phyloP scores from a whole-genome alignment of 2,329 filamentous ascomycete species.

The Colletotrichum simmondsii region DNA sequence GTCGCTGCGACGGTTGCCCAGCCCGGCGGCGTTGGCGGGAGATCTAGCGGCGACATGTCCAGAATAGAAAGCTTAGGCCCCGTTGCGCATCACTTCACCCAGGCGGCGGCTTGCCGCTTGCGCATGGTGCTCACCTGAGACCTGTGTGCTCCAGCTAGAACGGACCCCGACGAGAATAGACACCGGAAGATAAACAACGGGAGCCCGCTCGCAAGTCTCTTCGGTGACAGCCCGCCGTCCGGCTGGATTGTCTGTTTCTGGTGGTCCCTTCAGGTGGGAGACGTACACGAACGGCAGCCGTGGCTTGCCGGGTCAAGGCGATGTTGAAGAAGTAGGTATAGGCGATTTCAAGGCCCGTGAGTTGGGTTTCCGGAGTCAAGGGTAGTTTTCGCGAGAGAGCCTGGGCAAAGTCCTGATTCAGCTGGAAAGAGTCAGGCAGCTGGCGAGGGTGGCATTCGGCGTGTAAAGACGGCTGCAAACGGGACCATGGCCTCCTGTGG shows the following conservation, averaged over 20 bases:
- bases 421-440: not conserved
- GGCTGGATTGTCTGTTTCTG: slow-evolving; percentile 7
- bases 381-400: not conserved
- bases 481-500: not conserved
- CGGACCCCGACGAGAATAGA: slow-evolving; percentile 3
- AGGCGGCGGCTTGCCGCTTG: slow-evolving; percentile 27
- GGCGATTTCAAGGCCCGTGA: not conserved
- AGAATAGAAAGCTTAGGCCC: slow-evolving; percentile 9
- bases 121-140: slow-evolving; percentile 31
- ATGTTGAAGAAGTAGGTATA: not conserved
- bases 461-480: not conserved
- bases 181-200: slow-evolving; percentile 6
- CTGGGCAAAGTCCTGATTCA: not conserved
- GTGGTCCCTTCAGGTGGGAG: slow-evolving; percentile 11
- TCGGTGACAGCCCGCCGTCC: slow-evolving; percentile 26
- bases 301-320: slow-evolving; percentile 5
- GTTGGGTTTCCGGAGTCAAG: not conserved
- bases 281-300: not conserved
- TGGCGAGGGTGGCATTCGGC: not conserved
- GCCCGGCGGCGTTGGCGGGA: slow-evolving; percentile 1
- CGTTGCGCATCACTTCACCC: not conserved
- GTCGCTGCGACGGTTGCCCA: slow-evolving; percentile 1
- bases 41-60: slow-evolving; percentile 9
- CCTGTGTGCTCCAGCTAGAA: slow-evolving; percentile 4
- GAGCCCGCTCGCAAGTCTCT: not conserved